These are phyloP conservation scores for Botrytis aclada DNA, from an alignment of 2,329 filamentous ascomycete species.

Conservation along the genomic window DNA sequence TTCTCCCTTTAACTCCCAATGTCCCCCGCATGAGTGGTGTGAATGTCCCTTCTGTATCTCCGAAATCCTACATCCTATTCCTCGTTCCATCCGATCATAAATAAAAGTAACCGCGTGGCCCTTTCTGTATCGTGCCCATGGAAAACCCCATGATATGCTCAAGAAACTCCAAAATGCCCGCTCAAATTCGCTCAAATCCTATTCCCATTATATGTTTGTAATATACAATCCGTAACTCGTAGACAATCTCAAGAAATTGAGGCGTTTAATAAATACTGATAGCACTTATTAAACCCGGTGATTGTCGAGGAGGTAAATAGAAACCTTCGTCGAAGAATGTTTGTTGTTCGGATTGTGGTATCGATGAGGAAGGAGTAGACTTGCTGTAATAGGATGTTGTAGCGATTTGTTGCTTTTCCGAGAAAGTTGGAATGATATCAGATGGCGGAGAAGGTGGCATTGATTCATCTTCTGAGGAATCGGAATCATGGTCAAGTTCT, in stretches of 20 bases:
- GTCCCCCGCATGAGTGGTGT: conserved; percentile 20
- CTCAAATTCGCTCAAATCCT: conserved; percentile 25
- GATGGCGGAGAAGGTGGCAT: conserved; percentile 57
- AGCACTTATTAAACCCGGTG: conserved; percentile 40
- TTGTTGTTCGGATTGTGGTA: conserved; percentile 38
- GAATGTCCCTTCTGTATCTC: neutral
- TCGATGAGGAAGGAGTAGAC: conserved; percentile 34
- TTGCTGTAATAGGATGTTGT: conserved; percentile 41
- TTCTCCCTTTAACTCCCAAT: conserved; percentile 18
- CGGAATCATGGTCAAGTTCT: conserved; percentile 67
- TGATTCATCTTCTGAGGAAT: conserved; percentile 66
- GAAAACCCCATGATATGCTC: conserved; percentile 1
- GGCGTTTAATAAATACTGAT: conserved; percentile 47
- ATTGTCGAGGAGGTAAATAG: conserved; percentile 45
- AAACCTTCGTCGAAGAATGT: conserved; percentile 48
- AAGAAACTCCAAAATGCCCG: conserved; percentile 10
- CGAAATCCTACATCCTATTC: neutral
- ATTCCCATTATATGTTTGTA: conserved; percentile 18
- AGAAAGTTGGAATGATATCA: conserved; percentile 55
- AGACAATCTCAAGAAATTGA: neutral
- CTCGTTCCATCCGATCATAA: neutral
- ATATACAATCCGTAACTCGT: conserved; percentile 20
- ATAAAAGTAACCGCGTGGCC: conserved; percentile 16
- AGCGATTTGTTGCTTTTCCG: conserved; percentile 52
- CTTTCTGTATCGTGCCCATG: conserved; percentile 14